These are phyloP conservation scores for Phellopilus nigrolimitatus DNA, from an alignment of 1,284 basidiomycete species.

Conservation along the genomic window DNA sequence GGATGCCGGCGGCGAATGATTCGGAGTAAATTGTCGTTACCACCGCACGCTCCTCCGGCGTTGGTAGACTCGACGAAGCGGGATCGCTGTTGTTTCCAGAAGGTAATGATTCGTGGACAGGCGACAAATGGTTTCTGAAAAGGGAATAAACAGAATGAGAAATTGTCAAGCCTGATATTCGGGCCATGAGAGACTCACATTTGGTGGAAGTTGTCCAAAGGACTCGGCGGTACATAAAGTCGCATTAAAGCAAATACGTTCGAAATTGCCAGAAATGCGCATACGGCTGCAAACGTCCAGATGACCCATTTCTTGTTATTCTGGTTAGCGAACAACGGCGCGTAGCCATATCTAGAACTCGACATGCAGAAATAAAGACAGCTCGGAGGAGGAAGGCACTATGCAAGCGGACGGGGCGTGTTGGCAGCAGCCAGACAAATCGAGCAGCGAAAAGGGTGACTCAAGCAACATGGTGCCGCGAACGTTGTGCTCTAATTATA, in stretches of 20 bases:
- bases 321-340: too few relatives aligned
- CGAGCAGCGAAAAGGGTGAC: too few relatives aligned
- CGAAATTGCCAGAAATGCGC: neutral
- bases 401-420: too few relatives aligned
- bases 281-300: neutral
- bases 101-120: neutral
- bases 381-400: too few relatives aligned
- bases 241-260: neutral
- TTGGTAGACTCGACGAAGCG: neutral
- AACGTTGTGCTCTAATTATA: too few relatives aligned
- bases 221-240: neutral
- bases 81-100: slow-evolving; percentile 1
- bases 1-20: slow-evolving; percentile 37
- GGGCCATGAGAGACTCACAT: slow-evolving; percentile 23
- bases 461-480: too few relatives aligned
- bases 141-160: neutral
- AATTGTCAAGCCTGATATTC: neutral
- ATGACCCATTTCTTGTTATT: neutral
- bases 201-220: slow-evolving; percentile 27
- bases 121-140: neutral
- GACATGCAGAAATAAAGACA: too few relatives aligned
- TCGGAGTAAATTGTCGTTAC: slow-evolving; percentile 42
- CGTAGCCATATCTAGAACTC: too few relatives aligned
- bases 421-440: too few relatives aligned
- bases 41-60: slow-evolving; percentile 31